These are phyloP conservation scores for Selenicereus undatus DNA, from an alignment of 148 eudicot species.

Conservation along the genomic window DNA sequence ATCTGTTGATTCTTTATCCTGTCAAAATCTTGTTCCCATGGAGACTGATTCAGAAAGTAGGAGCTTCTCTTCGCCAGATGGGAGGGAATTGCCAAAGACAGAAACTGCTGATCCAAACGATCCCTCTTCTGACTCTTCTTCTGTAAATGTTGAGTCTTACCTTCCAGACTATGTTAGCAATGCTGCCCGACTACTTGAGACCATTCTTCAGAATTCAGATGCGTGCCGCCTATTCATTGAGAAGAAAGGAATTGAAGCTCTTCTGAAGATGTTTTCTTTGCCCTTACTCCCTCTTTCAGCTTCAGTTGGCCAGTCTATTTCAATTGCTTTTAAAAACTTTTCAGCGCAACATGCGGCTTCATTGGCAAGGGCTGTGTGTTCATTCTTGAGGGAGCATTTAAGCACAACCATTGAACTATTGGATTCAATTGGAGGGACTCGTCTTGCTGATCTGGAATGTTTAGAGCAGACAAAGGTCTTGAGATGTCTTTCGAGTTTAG, in stretches of 20 bases:
- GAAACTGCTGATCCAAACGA: conserved; percentile 50
- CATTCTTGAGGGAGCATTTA: conserved; percentile 77
- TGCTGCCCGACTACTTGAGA: conserved; percentile 89
- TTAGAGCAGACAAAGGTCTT: conserved; percentile 49
- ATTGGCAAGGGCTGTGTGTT: conserved; percentile 81
- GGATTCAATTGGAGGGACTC: conserved; percentile 53
- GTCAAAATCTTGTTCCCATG: conserved; percentile 67
- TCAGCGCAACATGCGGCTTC: conserved; percentile 89
- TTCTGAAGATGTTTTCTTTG: conserved; percentile 71
- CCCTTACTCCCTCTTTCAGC: conserved; percentile 74
- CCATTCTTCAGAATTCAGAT: conserved; percentile 87
- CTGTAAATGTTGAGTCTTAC: conserved; percentile 50
- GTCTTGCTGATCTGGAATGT: conserved; percentile 58
- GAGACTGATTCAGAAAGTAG: conserved; percentile 70
- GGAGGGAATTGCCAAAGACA: conserved; percentile 32
- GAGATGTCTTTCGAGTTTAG: conserved; percentile 76
- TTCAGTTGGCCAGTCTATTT: conserved; percentile 81
- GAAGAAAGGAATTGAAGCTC: conserved; percentile 84
- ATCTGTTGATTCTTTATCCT: conserved; percentile 40
- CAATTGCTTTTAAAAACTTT: conserved; percentile 87
- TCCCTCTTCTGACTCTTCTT: conserved; percentile 42
- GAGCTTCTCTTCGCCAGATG: conserved; percentile 36
- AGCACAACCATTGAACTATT: conserved; percentile 53
- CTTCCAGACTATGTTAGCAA: conserved; percentile 88
- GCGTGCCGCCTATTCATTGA: conserved; percentile 86